Conservation (phyloP, 129 eudicot genomes). For the Daucus carota region DH1_v3.0 NC_030385.2:45953501-45954000, state of each 20-base stretch:
- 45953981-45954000: not conserved
- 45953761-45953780: not conserved
- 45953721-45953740: not conserved
- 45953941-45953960: not conserved
- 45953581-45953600: too few species aligned
- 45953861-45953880: not conserved
- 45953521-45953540: too few species aligned
- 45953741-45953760: not conserved
- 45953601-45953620: too few species aligned
- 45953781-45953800: not conserved
- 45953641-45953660: too few species aligned
- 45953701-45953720: not conserved
- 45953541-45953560: too few species aligned
- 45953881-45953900: slow-evolving; percentile 4
- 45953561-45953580: not conserved
- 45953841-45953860: slow-evolving; percentile 4
- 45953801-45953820: not conserved
- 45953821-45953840: slow-evolving; percentile 3
- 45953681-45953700: not conserved
- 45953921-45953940: slow-evolving; percentile 2
- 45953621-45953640: too few species aligned
- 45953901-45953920: not conserved
- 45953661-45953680: not conserved
- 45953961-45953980: slow-evolving; percentile 10
- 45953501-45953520: not conserved